Base-by-base conservation (phyloP, 192 early-diverging fungal genomes). In the Linnemannia elongata region DNA sequence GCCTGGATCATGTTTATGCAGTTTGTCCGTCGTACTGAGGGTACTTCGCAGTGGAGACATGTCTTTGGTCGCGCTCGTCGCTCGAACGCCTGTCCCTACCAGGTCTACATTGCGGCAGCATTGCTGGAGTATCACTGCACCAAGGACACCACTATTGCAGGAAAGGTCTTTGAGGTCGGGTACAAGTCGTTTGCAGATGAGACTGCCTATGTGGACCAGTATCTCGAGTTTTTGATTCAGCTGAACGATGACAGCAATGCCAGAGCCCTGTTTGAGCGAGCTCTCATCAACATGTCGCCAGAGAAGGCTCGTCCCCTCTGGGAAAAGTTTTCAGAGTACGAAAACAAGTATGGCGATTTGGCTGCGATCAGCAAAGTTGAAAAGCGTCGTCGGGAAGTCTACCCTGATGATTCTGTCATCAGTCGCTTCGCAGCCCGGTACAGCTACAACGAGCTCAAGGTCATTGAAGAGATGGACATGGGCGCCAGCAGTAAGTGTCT, bases 231-330 rank as follows among this genome's bases (percentile, higher is more conserved):
- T 78, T 90, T 99, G 57, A 96, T 97, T 74, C 90, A 94, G 79
- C 90, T 96, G 44, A 97, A 98, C 66, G 97, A 99, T 75, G 97
- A 97, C 72, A 96, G 94, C 77, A 99, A 99, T 76, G 94, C 96
- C 22, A 90, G 96, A 42, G 96, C 98, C 1, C 75, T 98, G 78
- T 98, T 98, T 91, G 97, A 99, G 87, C 91, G 97, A 45, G 94
- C 97, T n/a, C 89, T 98, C 38, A 88, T 93, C 52, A 89, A 91
- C 3, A 88, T 95, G 74, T 91, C 94, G 24, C 88, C 93, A 13
- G 93, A 95, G 36, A 93, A 95, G 42, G 91, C 96, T 20, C 89
- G 86, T 18, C 92, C 93, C 15, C 90, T 99, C 15, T 99, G 98
- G 98, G 82, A 90, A 54, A 94, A 93, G 85, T 95, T 96, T 78